Percentiles rank a stretch among this genome's conserved stretches.
Evolutionary conservation across 495 filamentous ascomycete genomes (phyloP).

Genomic region (Hypoxylon fuscum): DNA sequence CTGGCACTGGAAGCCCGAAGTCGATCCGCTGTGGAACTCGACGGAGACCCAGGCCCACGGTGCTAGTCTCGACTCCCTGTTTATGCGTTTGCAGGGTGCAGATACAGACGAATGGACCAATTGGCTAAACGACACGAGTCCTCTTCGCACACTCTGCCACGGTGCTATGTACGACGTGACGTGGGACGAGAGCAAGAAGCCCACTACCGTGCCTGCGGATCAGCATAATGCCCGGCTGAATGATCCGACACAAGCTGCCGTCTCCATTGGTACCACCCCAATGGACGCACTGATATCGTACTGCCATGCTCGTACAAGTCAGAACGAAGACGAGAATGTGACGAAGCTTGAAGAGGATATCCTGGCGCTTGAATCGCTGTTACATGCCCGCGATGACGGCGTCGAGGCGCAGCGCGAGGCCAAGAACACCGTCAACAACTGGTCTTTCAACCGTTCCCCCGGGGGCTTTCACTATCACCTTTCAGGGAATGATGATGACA

Average conservation of each 20-base stretch:
- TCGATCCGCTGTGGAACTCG: conserved; percentile 35
- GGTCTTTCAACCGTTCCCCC: conserved; percentile 34
- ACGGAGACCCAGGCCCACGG: not conserved
- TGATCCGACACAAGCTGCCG: conserved; percentile 29
- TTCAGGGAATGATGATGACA: conserved; percentile 6
- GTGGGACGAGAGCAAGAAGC: conserved; percentile 45
- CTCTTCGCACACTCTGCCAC: conserved; percentile 46
- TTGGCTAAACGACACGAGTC: conserved; percentile 15
- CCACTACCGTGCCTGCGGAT: conserved; percentile 47
- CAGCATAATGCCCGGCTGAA: conserved; percentile 21
- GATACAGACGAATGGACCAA: conserved; percentile 3
- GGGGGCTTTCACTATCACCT: conserved; percentile 47
- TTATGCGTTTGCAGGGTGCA: conserved; percentile 1
- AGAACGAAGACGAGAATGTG: conserved; percentile 4
- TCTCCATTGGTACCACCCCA: conserved; percentile 58
- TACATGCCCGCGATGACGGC: conserved; percentile 45
- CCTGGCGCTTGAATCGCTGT: conserved; percentile 36
- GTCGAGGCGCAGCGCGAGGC: conserved; percentile 48
- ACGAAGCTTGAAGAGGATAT: conserved; percentile 40
- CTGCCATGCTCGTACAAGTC: conserved; percentile 25
- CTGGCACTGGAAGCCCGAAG: conserved; percentile 52
- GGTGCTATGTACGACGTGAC: conserved; percentile 57
- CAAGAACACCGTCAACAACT: conserved; percentile 45
- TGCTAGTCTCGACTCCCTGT: not conserved
- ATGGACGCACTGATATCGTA: conserved; percentile 57